phyloP scores from a whole-genome alignment of 2,329 filamentous ascomycete genomes.

The Coniella vitis region DNA sequence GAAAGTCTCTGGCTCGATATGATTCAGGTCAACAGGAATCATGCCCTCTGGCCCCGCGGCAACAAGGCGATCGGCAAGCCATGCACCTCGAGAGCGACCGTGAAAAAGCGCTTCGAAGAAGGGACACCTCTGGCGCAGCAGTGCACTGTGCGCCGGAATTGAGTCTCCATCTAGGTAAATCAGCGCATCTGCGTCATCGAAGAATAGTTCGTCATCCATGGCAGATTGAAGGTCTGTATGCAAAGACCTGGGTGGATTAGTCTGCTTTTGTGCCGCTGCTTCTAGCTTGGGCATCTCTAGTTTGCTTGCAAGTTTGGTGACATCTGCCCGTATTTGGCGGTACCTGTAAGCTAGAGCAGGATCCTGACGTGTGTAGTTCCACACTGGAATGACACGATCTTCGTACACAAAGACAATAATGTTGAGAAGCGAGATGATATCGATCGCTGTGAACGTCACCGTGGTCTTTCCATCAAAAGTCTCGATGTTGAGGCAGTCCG shows the following conservation, averaged over 20 bases:
- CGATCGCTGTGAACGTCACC: conserved; percentile 61
- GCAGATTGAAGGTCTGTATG: conserved; percentile 65
- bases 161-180: conserved; percentile 72
- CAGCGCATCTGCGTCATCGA: conserved; percentile 71
- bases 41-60: conserved; percentile 27
- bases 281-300: conserved; percentile 69
- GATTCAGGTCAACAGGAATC: conserved; percentile 73
- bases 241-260: conserved; percentile 55
- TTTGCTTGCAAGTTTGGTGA: conserved; percentile 77
- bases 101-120: conserved; percentile 90
- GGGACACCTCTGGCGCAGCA: conserved; percentile 78
- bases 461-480: conserved; percentile 43
- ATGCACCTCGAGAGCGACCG: conserved; percentile 78
- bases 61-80: conserved; percentile 67
- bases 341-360: conserved; percentile 64
- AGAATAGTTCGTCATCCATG: conserved; percentile 61
- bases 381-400: conserved; percentile 74
- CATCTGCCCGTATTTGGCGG: conserved; percentile 70
- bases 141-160: conserved; percentile 65
- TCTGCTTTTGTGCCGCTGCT: conserved; percentile 69
- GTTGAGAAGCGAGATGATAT: conserved; percentile 74
- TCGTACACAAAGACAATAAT: conserved; percentile 74
- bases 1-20: conserved; percentile 70
- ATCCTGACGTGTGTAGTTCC: conserved; percentile 68
- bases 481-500: conserved; percentile 55